phyloP scores from a whole-genome alignment of 768 basidiomycete species.

The Suillus luteus region DNA sequence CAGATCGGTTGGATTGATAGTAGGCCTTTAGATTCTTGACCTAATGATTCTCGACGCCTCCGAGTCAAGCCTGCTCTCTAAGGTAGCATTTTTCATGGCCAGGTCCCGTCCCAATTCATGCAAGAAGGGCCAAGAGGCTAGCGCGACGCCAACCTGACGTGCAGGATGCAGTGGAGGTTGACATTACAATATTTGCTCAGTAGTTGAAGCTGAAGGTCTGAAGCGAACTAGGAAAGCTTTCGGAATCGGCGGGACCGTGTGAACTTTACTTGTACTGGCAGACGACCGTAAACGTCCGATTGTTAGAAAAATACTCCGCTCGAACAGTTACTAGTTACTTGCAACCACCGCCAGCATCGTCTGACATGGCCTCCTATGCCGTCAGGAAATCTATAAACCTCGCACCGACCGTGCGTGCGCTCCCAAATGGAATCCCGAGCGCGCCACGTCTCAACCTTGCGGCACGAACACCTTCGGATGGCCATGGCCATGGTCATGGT shows the following conservation, averaged over 20 bases:
- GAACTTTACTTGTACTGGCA: background rate
- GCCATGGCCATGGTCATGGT: constrained; percentile 61
- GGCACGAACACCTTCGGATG: constrained; percentile 60
- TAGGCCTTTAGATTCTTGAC: background rate
- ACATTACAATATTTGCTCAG: background rate
- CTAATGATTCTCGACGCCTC: background rate
- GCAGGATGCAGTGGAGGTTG: background rate
- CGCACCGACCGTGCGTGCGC: constrained; percentile 75
- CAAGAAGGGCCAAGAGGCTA: background rate
- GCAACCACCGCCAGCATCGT: constrained; percentile 5
- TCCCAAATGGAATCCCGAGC: constrained; percentile 78
- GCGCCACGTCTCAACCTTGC: constrained; percentile 76
- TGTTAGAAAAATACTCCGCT: constrained; percentile 7
- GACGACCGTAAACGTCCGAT: constrained; percentile 5
- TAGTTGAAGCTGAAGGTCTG: background rate
- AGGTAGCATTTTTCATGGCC: background rate
- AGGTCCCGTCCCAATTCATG: background rate
- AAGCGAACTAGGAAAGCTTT: background rate
- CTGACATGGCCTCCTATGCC: constrained; percentile 64
- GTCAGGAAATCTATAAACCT: constrained; percentile 83
- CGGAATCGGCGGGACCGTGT: background rate
- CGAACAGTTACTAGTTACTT: constrained; percentile 1
- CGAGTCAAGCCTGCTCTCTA: background rate
- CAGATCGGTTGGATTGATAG: background rate
- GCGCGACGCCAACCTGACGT: background rate